Percentiles rank a stretch among this genome's conserved stretches.
Conservation (phyloP, 495 filamentous ascomycete species). For the Trichocladium antarcticum region DNA sequence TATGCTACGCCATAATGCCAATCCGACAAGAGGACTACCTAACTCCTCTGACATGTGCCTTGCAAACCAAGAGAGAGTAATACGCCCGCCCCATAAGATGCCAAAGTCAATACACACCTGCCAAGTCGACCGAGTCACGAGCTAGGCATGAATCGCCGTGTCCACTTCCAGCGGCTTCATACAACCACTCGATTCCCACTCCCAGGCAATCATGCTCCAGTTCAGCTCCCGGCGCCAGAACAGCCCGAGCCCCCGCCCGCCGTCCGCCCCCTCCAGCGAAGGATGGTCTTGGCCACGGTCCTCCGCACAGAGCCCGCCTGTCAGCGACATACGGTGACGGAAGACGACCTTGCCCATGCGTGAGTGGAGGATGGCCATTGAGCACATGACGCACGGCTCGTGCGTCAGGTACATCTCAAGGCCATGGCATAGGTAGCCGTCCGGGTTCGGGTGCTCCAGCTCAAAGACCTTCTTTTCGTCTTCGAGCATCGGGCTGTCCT, state of each 20-base stretch:
- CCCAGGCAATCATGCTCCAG: constrained; percentile 82
- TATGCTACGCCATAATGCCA: constrained; percentile 24
- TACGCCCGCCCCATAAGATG: neutral
- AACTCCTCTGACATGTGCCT: constrained; percentile 34
- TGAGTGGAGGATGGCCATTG: constrained; percentile 89
- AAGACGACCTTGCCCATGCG: constrained; percentile 79
- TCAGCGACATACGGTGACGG: constrained; percentile 48
- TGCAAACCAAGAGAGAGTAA: constrained; percentile 25
- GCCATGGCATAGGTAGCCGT: constrained; percentile 88
- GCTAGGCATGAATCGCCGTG: constrained; percentile 29
- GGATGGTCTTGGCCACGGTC: constrained; percentile 32
- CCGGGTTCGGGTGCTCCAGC: constrained; percentile 36
- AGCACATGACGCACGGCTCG: constrained; percentile 92
- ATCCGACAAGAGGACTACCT: constrained; percentile 36
- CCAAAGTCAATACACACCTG: neutral
- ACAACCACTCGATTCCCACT: constrained; percentile 46
- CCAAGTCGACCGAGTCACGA: neutral
- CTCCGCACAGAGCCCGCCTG: constrained; percentile 45
- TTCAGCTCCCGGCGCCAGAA: constrained; percentile 92
- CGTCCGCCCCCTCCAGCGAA: constrained; percentile 26
- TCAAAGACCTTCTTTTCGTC: constrained; percentile 36
- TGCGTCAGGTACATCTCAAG: constrained; percentile 87
- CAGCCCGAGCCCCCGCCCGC: constrained; percentile 60
- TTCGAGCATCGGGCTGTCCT: constrained; percentile 33
- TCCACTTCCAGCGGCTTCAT: constrained; percentile 27